Conservation (phyloP, 148 eudicot genomes). For the Bassia scoparia region DNA sequence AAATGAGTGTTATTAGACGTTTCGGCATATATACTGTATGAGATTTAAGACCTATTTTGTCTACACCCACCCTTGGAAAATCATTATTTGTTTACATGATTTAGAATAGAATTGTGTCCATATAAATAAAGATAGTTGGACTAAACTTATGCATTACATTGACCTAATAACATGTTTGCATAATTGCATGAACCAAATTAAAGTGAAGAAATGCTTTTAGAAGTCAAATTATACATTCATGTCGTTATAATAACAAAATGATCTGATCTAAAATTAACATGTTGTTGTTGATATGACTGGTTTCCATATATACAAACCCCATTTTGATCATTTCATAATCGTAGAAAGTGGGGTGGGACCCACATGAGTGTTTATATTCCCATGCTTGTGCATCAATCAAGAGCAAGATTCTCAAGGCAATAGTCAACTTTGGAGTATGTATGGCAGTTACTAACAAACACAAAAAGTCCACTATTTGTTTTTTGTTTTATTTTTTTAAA, state of each 20-base stretch:
- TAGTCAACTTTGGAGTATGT: slow-evolving; percentile 24
- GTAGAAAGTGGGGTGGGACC: slow-evolving; percentile 11
- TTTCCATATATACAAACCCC: neutral
- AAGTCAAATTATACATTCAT: neutral
- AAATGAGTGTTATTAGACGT: no score
- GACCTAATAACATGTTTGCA: no score
- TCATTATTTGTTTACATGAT: no score
- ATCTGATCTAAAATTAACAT: neutral
- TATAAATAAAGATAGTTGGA: no score
- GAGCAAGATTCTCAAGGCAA: neutral
- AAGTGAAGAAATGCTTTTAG: no score
- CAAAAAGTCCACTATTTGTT: neutral
- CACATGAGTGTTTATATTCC: slow-evolving; percentile 16
- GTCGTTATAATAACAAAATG: neutral
- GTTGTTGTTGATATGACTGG: slow-evolving; percentile 11
- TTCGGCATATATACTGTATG: no score
- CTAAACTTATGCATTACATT: no score
- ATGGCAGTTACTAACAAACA: neutral
- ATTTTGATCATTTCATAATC: neutral
- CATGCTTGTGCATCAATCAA: slow-evolving; percentile 12
- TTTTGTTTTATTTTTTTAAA: no score
- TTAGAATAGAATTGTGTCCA: no score
- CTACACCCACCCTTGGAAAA: no score
- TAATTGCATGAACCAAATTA: no score
- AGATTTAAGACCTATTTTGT: no score